Percentiles rank a stretch among this genome's conserved stretches.
phyloP scores from a whole-genome alignment of 345 rosid species.

The Eucalyptus cladocalyx region DNA sequence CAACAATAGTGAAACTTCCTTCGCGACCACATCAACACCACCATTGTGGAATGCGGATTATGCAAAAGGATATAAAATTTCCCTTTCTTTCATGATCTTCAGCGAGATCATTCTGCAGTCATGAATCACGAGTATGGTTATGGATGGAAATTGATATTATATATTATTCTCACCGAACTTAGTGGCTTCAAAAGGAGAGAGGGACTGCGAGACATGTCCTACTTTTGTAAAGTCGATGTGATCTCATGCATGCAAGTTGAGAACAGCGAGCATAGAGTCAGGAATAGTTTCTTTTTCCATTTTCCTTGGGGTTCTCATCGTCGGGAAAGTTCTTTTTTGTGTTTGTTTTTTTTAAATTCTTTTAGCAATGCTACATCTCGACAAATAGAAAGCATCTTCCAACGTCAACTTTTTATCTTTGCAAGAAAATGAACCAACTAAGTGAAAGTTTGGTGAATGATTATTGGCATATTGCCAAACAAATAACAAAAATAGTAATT shows the following conservation, averaged over 20 bases:
- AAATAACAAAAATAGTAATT: background rate
- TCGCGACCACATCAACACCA: background rate
- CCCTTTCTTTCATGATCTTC: background rate
- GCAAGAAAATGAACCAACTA: background rate
- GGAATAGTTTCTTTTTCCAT: background rate
- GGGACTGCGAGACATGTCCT: background rate
- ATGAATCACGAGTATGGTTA: background rate
- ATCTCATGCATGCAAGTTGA: background rate
- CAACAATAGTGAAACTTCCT: background rate
- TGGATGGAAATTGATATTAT: background rate
- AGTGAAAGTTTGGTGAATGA: background rate
- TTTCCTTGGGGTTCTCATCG: background rate
- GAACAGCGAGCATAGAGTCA: background rate
- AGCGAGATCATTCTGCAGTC: background rate
- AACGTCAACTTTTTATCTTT: background rate
- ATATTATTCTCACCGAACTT: background rate
- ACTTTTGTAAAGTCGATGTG: background rate
- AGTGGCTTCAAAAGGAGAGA: background rate
- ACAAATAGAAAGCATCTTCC: background rate
- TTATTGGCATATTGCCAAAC: background rate
- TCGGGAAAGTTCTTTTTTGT: background rate
- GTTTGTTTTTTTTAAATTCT: background rate
- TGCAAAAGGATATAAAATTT: background rate
- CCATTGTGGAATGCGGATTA: background rate
- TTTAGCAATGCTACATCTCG: background rate